Percentiles rank a stretch among this genome's conserved stretches.
These are phyloP conservation scores for Tephrocybe sp. DNA, from an alignment of 768 basidiomycete species.

Conservation along the genomic window DNA sequence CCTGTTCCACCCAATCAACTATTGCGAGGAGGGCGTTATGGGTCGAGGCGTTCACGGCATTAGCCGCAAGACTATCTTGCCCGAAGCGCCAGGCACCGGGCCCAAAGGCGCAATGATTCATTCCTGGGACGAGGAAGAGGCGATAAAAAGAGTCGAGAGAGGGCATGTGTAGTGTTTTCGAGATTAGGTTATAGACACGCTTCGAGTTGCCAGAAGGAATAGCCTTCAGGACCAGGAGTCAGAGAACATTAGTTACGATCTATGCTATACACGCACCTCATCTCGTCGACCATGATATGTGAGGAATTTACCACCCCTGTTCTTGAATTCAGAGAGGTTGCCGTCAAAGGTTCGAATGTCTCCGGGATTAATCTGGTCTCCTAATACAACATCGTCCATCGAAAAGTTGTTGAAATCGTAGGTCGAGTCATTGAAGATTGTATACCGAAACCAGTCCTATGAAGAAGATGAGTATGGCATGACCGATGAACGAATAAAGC, in stretches of 20 bases:
- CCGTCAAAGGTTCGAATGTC: not conserved
- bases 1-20: too few relatives aligned
- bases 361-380: not conserved
- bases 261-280: not conserved
- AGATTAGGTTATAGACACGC: not conserved
- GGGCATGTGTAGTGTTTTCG: not conserved
- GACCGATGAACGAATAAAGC: not conserved
- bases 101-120: constrained; percentile 2
- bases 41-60: too few relatives aligned
- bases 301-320: constrained; percentile 11
- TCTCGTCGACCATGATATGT: constrained; percentile 10
- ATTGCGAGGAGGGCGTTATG: too few relatives aligned
- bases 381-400: not conserved
- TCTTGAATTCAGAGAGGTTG: constrained; percentile 3
- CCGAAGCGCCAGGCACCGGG: too few relatives aligned
- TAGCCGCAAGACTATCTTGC: constrained; percentile 6
- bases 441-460: constrained; percentile 3
- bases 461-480: too few relatives aligned
- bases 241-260: not conserved
- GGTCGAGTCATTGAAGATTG: too few relatives aligned
- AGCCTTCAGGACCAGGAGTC: not conserved
- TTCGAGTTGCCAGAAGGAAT: too few relatives aligned
- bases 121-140: constrained; percentile 10
- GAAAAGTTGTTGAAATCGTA: not conserved
- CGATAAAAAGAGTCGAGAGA: constrained; percentile 9